Evolutionary conservation across 1,139 yeast species (phyloP).

Genomic region (Yamadazyma oceani): DNA sequence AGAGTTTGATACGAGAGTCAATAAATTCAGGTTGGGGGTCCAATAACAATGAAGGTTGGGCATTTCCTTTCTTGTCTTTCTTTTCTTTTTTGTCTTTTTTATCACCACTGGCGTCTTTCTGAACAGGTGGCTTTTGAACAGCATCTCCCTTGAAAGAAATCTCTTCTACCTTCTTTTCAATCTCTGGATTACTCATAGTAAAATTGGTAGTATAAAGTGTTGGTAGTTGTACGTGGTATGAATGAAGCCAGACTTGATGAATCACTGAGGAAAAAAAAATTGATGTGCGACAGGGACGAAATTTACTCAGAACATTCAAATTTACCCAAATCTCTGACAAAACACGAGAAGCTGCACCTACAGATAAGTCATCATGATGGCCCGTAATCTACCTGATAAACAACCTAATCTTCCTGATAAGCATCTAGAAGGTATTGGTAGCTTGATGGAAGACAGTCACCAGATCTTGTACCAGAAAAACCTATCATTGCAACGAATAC

Average conservation of each 20-base stretch:
- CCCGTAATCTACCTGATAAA: no score
- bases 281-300: neutral
- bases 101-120: no score
- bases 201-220: neutral
- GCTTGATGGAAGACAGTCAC: slow-evolving; percentile 5
- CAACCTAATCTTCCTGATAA: neutral
- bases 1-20: slow-evolving; percentile 73
- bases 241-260: slow-evolving; percentile 4
- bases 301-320: neutral
- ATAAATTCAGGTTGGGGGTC: slow-evolving; percentile 84
- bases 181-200: slow-evolving; percentile 7
- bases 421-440: neutral
- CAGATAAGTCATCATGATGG: no score
- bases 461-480: slow-evolving; percentile 4
- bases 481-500: neutral
- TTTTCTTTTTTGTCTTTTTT: slow-evolving; percentile 28
- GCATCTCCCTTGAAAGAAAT: slow-evolving; percentile 35
- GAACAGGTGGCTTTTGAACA: slow-evolving; percentile 10
- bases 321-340: no score
- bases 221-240: no score
- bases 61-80: slow-evolving; percentile 29
- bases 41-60: slow-evolving; percentile 44
- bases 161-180: slow-evolving; percentile 16
- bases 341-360: no score
- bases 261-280: neutral